Percentiles rank a stretch among this genome's conserved stretches.
phyloP scores from a whole-genome alignment of 352 stramenopile genomes.

The Pythium aquatile region DNA sequence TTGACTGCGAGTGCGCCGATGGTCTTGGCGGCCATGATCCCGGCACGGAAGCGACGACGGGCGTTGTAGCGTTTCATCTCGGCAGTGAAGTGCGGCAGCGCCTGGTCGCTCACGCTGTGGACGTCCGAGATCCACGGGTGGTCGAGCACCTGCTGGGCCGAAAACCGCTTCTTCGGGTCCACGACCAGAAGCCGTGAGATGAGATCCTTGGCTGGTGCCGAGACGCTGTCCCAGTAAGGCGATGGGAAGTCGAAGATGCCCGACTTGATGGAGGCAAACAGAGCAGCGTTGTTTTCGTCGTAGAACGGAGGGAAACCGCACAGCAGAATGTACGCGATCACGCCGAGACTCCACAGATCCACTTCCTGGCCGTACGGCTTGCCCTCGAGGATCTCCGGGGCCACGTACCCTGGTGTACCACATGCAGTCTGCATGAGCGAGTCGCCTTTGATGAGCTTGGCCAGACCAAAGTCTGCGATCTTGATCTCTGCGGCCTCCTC shows the following conservation, averaged over 20 bases:
- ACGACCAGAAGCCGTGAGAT: slow-evolving; percentile 90
- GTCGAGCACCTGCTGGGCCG: slow-evolving; percentile 76
- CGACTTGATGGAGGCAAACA: slow-evolving; percentile 89
- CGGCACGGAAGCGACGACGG: slow-evolving; percentile 68
- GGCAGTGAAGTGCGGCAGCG: slow-evolving; percentile 83
- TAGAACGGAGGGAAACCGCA: slow-evolving; percentile 97
- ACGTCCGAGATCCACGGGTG: slow-evolving; percentile 87
- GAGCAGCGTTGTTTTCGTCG: slow-evolving; percentile 87
- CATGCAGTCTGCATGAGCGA: slow-evolving; percentile 94
- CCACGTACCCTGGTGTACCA: slow-evolving; percentile 96
- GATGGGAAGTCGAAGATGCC: slow-evolving; percentile 91
- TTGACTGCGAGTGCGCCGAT: slow-evolving; percentile 45
- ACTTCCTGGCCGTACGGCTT: slow-evolving; percentile 92
- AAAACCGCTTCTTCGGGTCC: slow-evolving; percentile 89
- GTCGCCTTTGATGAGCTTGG: slow-evolving; percentile 91
- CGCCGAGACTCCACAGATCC: slow-evolving; percentile 95
- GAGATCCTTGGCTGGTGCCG: slow-evolving; percentile 89
- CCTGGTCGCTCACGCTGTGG: slow-evolving; percentile 67
- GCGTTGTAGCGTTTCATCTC: slow-evolving; percentile 91
- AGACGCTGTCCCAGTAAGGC: slow-evolving; percentile 95
- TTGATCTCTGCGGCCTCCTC: slow-evolving; percentile 93
- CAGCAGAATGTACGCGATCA: slow-evolving; percentile 95
- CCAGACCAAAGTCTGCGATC: slow-evolving; percentile 90
- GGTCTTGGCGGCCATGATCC: slow-evolving; percentile 80
- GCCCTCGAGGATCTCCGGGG: slow-evolving; percentile 94